Evolutionary conservation across 2,329 filamentous ascomycete species (phyloP).

Genomic region (Apiospora marii): DNA sequence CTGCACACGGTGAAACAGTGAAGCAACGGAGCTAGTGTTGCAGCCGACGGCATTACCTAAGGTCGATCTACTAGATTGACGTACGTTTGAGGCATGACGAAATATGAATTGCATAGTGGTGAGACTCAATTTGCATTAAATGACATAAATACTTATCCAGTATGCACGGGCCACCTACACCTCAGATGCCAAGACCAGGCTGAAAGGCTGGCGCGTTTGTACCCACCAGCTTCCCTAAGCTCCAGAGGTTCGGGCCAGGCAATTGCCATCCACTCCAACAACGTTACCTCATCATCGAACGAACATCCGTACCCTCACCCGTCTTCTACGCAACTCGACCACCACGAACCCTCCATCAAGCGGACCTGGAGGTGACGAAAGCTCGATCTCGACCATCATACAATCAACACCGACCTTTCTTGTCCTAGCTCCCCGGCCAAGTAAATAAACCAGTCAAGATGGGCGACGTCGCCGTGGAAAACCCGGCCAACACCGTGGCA

Average conservation of each 20-base stretch:
- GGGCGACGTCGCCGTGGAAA: slow-evolving; percentile 89
- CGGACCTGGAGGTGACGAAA: neutral
- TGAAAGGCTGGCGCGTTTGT: slow-evolving; percentile 25
- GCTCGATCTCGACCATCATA: neutral
- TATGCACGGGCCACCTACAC: slow-evolving; percentile 6
- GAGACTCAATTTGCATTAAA: neutral
- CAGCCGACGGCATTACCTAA: neutral
- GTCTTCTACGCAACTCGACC: neutral
- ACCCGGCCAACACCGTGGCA: slow-evolving; percentile 74
- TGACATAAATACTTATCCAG: neutral
- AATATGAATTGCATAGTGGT: neutral
- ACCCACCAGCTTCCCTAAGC: slow-evolving; percentile 17
- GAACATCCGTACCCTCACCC: slow-evolving; percentile 8
- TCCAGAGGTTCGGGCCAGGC: slow-evolving; percentile 9
- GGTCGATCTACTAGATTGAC: neutral
- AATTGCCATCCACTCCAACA: slow-evolving; percentile 16
- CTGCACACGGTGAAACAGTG: slow-evolving; percentile 15
- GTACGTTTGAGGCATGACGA: neutral
- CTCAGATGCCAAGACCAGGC: slow-evolving; percentile 24
- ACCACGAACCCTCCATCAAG: slow-evolving; percentile 3
- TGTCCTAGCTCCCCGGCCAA: neutral
- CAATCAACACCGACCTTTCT: neutral
- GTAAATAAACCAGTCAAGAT: slow-evolving; percentile 56
- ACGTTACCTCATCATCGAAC: slow-evolving; percentile 23
- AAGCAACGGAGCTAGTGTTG: slow-evolving; percentile 10